Evolutionary conservation across 1,284 basidiomycete genomes (phyloP), one percentile per base, ranked within the genome.

Genomic region (Peniophora sp.): DNA sequence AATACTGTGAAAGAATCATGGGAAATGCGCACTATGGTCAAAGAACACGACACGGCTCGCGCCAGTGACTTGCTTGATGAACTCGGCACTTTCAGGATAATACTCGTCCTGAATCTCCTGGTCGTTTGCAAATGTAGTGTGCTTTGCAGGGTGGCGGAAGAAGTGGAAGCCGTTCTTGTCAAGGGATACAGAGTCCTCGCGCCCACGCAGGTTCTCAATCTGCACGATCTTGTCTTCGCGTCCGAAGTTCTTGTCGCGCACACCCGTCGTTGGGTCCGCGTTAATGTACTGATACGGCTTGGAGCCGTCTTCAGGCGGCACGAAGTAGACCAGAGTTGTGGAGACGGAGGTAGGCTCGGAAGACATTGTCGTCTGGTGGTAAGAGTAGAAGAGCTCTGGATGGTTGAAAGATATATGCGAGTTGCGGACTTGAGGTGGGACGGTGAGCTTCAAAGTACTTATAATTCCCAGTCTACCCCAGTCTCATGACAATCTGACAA

Each of bases 21-120:
- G 19, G 19, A 23, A 34, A 22, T 20, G 69, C 79, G 59, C 53
- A 82, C 79, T 85, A 62, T 83, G 81, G 59, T 85, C 81, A 56
- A 84, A 85, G 22, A 81, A 51, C 11, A 81, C 77, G 12, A 79
- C 77, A 27, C 72, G 68, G 51, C 68, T 78, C 0, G 81, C 82
- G 1, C 83, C 82, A 0, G 81, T 83, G 6, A 80, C 55, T 56
- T 75, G 63, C 67, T 85, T 85, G 48, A 83, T 66, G 38, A 83
- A 65, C 60, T 75, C 74, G 34, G 71, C 69, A 54, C 75, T 77
- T 65, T 86, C 82, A 0, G 74, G 71, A 56, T 45, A 79, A 55
- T 81, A 81, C 46, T 71, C 71, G 38, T 55, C 57, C 48, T 66
- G 52, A 36, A 80, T 70, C n/a, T 69, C 71, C 2, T 65, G 69